Evolutionary conservation across 1,284 basidiomycete genomes (phyloP), one percentile per base, ranked within the genome.

Genomic region (Sporisorium sorghi): DNA sequence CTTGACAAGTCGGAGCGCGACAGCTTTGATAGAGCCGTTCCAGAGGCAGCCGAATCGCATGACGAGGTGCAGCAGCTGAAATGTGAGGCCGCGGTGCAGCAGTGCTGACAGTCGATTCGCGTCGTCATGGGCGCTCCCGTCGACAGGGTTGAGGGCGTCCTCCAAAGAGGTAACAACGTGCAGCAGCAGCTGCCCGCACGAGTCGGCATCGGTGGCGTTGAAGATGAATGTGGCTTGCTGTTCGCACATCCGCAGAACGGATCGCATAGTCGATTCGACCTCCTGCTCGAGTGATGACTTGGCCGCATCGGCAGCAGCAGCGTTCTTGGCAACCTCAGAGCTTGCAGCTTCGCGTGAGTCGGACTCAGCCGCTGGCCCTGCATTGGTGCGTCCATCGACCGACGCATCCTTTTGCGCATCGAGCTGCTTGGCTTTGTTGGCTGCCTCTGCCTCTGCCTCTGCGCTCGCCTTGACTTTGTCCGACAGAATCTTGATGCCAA

Each of bases 201-300:
- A 66, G 17, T 74, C 72, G 30, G 59, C 55, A 48, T 70, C 72
- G n/a, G 72, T 65, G n/a, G 72, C 72, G 24, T 58, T 62, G 54
- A 70, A 70, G 5, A 50, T 48, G 28, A 74, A 74, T 42, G 49
- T 49, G 14, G 66, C 56, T 30, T 74, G 72, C 44, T 70, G 63
- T 48, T 63, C 63, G 57, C 62, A 70, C 67, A 74, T 66, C n/a
- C 53, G 55, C 54, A 66, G 26, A 0, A 74, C 49, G 11, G 72
- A 68, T 7, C 30, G 42, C 48, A 74, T 48, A 8, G 58, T 53
- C n/a, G 53, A 62, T 19, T 56, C 55, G 23, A 60, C 57, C 32
- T 58, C 56, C 8, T n/a, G 24, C 24, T 53, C 54, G 12, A 14
- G 37, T 37, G 48, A 30, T 10, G 37, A 35, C 10, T 17, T 47